Base-by-base conservation (phyloP, 2,329 filamentous ascomycete species). In the Mycosphaerella sp. region DNA sequence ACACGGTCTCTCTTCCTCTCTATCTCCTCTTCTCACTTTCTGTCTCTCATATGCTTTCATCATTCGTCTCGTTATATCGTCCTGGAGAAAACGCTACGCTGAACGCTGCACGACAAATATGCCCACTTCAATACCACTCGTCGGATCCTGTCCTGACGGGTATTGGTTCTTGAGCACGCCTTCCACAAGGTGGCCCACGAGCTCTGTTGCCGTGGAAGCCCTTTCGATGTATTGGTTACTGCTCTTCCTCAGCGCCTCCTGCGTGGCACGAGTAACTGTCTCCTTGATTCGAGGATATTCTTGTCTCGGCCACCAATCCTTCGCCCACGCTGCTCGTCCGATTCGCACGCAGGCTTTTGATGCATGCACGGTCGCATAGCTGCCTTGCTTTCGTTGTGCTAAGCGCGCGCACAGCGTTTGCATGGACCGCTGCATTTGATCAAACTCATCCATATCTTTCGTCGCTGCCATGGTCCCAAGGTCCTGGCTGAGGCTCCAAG, bases 251-350 rank as follows among this genome's bases (percentile, higher is more conserved):
- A 71, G 68, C 16, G 71, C 69, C 50, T 72, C 71, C 32, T 71
- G 70, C 45, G 73, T 73, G 56, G 70, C 73, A 32, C 68, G 70
- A 13, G 66, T 70, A 44, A 75, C 66, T 5, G 76, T 69, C 27
- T 77, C 75, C 53, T 79, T 74, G 44, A 84, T 76, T 12, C 80
- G 73, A 9, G 75, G 71, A 59, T 80, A 80, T 62, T 84, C 81
- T 61, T 85, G 81, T 61, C 81, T 79, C 41, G 80, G 75, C 72
- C 79, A 84, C 81, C 80, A 84, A 50, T 82, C 77, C 28, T 67
- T 65, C 8, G 75, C 73, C 81, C 81, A 85, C 2, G 76, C 71
- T 16, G 72, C 68, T 25, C 79, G 71, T 45, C 76, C 73, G 2
- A 83, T 67, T 1, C 68, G 59, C 13, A 79, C 73, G 48, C 73